Evolutionary conservation across 2,329 filamentous ascomycete species (phyloP), one percentile per base, ranked within the genome.

Genomic region (Fusarium sp.): DNA sequence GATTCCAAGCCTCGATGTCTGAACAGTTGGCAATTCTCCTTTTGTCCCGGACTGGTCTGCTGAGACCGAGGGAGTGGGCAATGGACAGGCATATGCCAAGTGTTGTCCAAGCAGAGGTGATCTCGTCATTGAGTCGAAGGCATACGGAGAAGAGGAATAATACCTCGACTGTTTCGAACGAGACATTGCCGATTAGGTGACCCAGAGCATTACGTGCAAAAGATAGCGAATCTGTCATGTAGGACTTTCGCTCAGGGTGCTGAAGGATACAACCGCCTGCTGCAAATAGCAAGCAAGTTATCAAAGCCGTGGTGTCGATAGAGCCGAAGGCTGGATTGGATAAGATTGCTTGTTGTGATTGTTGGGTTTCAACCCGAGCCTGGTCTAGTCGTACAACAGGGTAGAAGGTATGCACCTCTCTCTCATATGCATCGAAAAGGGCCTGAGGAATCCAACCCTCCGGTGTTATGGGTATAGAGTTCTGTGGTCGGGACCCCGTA

Each of bases 51-150:
- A 36, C 45, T 0, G 32, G 32, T 1, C 42, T n/a, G 0, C 54
- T 45, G 0, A 61, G 46, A 0, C 56, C 56, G 0, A 61, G 26
- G 0, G 39, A 54, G 11, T 61, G 57, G 0, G 57, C 46, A 0
- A 61, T 40, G 0, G 57, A 61, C 0, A 61, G 26, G 4, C 57
- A 61, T 7, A 46, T 36, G 0, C 57, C 57, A 1, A 61, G 39
- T 0, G 57, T 42, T 9, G 57, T 61, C 57, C 57, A 61, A 1
- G 57, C 49, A 2, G 57, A 60, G 1, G 36, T 61, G 4, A 61
- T 53, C 0, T 61, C 57, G 6, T 61, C 57, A 6, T 61, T 61
- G 0, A 61, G 23, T 1, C 57, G 56, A 1, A 61, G 57, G 24
- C 56, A 61, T 1, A 54, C 47, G 1, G 57, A 61, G 17, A 54